Evolutionary conservation across 1,284 basidiomycete species (phyloP).

Genomic region (Ceratobasidium sp.): DNA sequence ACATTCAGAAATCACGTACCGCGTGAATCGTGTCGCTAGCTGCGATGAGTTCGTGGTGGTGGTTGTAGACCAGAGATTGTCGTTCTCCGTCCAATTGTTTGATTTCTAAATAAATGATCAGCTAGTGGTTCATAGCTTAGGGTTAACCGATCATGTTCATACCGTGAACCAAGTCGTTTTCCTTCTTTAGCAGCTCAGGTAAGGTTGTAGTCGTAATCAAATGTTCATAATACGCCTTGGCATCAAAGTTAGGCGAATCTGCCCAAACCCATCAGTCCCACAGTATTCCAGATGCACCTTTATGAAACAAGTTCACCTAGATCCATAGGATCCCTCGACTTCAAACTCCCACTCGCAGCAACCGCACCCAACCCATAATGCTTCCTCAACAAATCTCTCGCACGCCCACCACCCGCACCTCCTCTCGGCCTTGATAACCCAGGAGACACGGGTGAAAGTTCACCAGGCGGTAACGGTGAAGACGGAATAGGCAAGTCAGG

Average conservation of each 20-base stretch:
- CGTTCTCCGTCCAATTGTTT: conserved; percentile 87
- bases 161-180: conserved; percentile 83
- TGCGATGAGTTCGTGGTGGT: conserved; percentile 92
- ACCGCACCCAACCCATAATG: conserved; percentile 85
- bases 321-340: conserved; percentile 80
- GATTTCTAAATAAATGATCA: conserved; percentile 69
- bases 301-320: conserved; percentile 64
- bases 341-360: conserved; percentile 70
- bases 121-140: background rate
- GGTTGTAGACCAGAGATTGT: conserved; percentile 92
- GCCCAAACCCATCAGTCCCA: conserved; percentile 31
- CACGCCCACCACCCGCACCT: conserved; percentile 58
- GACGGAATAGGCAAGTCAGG: conserved; percentile 2
- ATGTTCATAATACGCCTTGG: conserved; percentile 85
- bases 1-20: conserved; percentile 61
- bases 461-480: conserved; percentile 25
- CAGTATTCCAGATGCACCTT: no score
- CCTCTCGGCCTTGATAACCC: conserved; percentile 14
- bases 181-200: conserved; percentile 75
- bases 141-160: conserved; percentile 29
- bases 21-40: conserved; percentile 91
- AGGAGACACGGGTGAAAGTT: conserved; percentile 25
- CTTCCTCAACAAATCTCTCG: conserved; percentile 80
- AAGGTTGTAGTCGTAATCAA: conserved; percentile 83
- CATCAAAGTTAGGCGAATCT: conserved; percentile 86